A percentile compares a stretch with the other conserved stretches of the same genome.
Conservation (phyloP, 306 rosid species). For the Neltuma alba region DNA sequence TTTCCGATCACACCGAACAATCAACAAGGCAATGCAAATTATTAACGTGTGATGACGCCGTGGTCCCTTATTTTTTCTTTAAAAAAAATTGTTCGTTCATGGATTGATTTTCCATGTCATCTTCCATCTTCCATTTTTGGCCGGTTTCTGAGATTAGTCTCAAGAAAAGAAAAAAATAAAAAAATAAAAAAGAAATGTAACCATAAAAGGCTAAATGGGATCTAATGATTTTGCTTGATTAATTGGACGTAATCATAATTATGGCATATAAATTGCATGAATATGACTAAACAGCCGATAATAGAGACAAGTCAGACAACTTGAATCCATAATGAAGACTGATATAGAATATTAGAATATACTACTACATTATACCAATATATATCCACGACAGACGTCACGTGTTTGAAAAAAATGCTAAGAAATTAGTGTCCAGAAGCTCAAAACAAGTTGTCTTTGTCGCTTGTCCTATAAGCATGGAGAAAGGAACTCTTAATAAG, state of each 20-base stretch:
- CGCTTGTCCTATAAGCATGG: neutral
- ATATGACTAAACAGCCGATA: neutral
- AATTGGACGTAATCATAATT: neutral
- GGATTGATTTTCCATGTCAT: neutral
- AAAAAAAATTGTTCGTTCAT: neutral
- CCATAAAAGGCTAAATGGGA: neutral
- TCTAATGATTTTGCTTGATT: no score
- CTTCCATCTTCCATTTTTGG: neutral
- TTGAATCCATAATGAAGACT: no score
- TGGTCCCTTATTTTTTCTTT: neutral
- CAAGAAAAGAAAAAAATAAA: no score
- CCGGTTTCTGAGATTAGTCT: no score
- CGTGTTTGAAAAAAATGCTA: neutral
- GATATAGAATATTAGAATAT: no score
- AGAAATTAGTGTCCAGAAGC: neutral
- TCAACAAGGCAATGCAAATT: neutral
- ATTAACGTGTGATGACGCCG: neutral
- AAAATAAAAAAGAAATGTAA: no score
- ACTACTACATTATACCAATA: no score
- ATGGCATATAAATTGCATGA: neutral
- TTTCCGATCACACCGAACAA: neutral
- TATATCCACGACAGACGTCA: neutral
- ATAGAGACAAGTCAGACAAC: no score
- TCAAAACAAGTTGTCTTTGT: neutral
- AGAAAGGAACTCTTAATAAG: neutral